Base-by-base conservation (phyloP, 768 basidiomycete genomes). In the Hericium coralloides region DNA sequence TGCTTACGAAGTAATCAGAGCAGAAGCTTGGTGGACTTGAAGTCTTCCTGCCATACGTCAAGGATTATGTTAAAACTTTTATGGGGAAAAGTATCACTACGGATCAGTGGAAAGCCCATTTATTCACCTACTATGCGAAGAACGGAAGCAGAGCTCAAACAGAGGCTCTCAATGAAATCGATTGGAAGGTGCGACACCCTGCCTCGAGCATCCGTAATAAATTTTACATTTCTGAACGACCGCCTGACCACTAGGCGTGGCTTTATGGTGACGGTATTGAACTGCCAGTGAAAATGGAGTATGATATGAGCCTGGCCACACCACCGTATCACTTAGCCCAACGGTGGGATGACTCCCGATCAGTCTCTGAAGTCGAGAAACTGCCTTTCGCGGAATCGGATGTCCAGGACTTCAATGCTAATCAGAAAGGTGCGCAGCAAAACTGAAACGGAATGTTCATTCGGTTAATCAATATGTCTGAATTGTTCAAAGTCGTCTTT, bases 31-130 rank as follows among this genome's bases (percentile, higher is more conserved):
- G 91, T n/a, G 91, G 91, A 3, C 72, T 92, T 55, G 83, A 94
- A 49, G 79, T 82, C 15, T 92, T 95, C 74, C 70, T 92, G 18
- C 91, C 91, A 0, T 95, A 95, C 65, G 80, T 89, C 53, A 81
- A 78, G 60, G 82, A 91, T 66, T 95, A 95, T 66, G 88, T 90
- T 47, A 74, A 77, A 53, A 89, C 86, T 0, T 95, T 87, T 70
- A 84, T 82, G 64, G 88, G 91, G 7, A 80, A 84, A 69, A 89
- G 87, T 60, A 92, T 94, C 67, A 86, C 85, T 12, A 93, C 92
- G 0, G 74, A 82, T 26, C 77, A 92, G 61, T 95, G 92, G 92
- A 88, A 89, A 64, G 73, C 74, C 0, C 89, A 95, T 65, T 71
- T 95, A 12, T 90, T 86, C 64, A 73, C 63, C 6, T 94, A 85